Percentiles rank a stretch among this genome's conserved stretches.
These are phyloP conservation scores for Fraxinus platypoda DNA, from an alignment of 305 asterid species.

Conservation along the genomic window DNA sequence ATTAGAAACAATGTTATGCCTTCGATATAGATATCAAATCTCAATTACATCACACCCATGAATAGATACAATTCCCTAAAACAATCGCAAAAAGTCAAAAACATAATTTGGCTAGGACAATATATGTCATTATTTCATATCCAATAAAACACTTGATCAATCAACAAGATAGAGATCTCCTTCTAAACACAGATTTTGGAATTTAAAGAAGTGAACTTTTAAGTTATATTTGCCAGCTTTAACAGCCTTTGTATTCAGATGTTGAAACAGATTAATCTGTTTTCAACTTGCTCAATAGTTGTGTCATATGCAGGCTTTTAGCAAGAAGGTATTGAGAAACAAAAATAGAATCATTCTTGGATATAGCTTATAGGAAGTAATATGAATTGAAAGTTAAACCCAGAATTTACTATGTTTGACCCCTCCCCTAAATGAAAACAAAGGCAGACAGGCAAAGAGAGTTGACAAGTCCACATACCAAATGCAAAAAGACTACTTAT, in stretches of 20 bases:
- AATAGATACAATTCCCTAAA: not conserved
- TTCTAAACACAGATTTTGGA: not conserved
- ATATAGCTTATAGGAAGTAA: not conserved
- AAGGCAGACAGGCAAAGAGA: not conserved
- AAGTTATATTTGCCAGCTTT: not conserved
- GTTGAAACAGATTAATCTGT: not conserved
- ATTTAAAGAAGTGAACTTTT: not conserved
- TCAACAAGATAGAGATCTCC: not conserved
- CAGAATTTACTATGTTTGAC: not conserved
- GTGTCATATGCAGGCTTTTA: not conserved
- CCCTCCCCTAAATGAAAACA: not conserved
- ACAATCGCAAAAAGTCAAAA: not conserved
- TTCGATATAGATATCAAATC: not conserved
- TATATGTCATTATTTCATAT: not conserved
- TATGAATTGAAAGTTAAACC: not conserved
- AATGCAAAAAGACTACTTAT: not conserved
- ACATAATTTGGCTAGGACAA: not conserved
- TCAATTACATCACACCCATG: not conserved
- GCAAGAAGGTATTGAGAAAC: not conserved
- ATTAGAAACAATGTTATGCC: not conserved
- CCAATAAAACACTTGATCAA: not conserved
- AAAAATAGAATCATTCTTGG: not conserved
- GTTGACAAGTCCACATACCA: not conserved
- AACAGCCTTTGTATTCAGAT: not conserved
- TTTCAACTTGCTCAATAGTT: not conserved